These are phyloP conservation scores for Sphaerobolus stellatus DNA, from an alignment of 1,284 basidiomycete genomes.

Conservation along the genomic window DNA sequence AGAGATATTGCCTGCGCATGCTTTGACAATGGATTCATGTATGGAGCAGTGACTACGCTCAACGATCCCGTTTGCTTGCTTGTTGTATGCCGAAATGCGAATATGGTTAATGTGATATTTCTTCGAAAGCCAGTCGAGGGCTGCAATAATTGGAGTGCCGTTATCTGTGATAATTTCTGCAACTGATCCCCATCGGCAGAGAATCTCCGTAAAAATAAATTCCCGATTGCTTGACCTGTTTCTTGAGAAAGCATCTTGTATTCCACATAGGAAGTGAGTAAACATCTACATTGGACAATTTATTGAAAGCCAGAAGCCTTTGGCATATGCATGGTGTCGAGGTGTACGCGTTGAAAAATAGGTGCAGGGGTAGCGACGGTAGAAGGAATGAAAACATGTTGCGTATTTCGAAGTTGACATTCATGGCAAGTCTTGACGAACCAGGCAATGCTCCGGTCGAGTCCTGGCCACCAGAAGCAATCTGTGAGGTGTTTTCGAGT, in stretches of 20 bases:
- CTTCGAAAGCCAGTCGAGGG: slow-evolving; percentile 20
- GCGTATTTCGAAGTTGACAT: slow-evolving; percentile 4
- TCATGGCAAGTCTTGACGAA: slow-evolving; percentile 2
- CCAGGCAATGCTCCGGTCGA: not conserved
- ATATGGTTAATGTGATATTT: slow-evolving; percentile 22
- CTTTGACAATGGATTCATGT: slow-evolving; percentile 22
- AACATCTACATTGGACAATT: no score
- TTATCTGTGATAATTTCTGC: slow-evolving; percentile 28
- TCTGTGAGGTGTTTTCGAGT: not conserved
- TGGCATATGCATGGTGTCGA: slow-evolving; percentile 9
- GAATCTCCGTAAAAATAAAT: slow-evolving; percentile 33
- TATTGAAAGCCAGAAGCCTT: no score
- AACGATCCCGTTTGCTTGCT: slow-evolving; percentile 31
- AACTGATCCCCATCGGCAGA: slow-evolving; percentile 29
- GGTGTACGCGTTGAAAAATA: slow-evolving; percentile 4
- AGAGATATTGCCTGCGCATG: slow-evolving; percentile 18
- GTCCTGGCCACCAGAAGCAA: slow-evolving; percentile 10
- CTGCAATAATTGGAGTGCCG: slow-evolving; percentile 30
- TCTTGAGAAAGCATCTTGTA: no score
- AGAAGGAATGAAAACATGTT: not conserved
- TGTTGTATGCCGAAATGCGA: slow-evolving; percentile 28
- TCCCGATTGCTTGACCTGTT: no score
- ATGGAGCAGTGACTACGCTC: slow-evolving; percentile 31
- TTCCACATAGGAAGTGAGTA: no score
- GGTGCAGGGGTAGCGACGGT: not conserved